Conservation (phyloP, 495 filamentous ascomycete species). For the Daldinia loculata region DNA sequence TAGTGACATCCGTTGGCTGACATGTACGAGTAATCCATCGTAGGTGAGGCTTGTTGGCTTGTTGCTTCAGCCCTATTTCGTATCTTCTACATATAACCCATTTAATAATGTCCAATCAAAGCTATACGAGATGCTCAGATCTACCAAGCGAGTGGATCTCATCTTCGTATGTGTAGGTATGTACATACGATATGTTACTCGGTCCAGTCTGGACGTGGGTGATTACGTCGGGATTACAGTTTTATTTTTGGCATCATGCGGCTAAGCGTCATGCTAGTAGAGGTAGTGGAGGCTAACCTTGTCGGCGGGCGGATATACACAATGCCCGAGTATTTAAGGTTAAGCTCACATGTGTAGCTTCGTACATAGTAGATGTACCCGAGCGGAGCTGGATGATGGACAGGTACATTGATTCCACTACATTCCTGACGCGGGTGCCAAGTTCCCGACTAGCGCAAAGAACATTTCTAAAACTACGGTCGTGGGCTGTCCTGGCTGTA, state of each 20-base stretch:
- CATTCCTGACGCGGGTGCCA: background rate
- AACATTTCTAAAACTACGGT: background rate
- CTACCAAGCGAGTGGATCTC: conserved; percentile 1
- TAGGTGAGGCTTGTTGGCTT: background rate
- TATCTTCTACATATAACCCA: background rate
- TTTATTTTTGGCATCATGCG: conserved; percentile 36
- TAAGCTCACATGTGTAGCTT: conserved; percentile 15
- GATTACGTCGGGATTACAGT: conserved; percentile 30
- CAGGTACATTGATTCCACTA: conserved; percentile 7
- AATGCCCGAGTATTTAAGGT: conserved; percentile 22
- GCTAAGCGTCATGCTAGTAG: conserved; percentile 22
- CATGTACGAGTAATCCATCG: background rate
- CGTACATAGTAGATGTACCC: conserved; percentile 8
- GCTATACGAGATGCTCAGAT: conserved; percentile 1
- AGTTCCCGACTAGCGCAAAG: conserved; percentile 18
- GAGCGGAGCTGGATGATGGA: conserved; percentile 11
- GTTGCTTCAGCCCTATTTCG: background rate
- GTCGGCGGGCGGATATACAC: conserved; percentile 26
- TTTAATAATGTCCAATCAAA: conserved; percentile 10
- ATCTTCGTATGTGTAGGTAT: background rate
- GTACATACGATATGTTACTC: background rate
- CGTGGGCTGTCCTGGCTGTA: background rate
- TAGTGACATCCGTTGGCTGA: background rate
- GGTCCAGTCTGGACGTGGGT: background rate
- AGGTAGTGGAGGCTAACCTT: background rate